Percentiles rank a stretch among this genome's conserved stretches.
phyloP scores from a whole-genome alignment of 345 rosid genomes.

The Gossypium anomalum region DNA sequence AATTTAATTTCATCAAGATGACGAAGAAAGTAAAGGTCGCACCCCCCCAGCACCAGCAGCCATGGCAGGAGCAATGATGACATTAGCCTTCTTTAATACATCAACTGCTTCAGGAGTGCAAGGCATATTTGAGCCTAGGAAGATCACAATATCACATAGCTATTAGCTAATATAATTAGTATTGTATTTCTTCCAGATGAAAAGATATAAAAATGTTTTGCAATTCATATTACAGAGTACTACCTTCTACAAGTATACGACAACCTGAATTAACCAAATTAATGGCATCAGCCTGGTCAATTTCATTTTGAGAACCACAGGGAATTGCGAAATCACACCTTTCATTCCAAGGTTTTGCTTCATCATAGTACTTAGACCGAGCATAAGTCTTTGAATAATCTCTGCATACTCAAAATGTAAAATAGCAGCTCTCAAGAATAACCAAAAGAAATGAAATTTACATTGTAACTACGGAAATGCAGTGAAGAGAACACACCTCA shows the following conservation, averaged over 20 bases:
- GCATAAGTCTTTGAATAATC: constrained; percentile 99
- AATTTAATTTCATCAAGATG: not conserved
- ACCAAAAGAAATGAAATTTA: constrained; percentile 10
- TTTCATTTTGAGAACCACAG: constrained; percentile 93
- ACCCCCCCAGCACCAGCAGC: constrained; percentile 99
- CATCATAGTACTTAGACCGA: constrained; percentile 90
- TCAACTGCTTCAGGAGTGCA: constrained; percentile 94
- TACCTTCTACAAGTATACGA: constrained; percentile 90
- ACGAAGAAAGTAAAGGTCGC: constrained; percentile 22
- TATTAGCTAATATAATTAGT: constrained; percentile 3
- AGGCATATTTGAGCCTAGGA: constrained; percentile 90
- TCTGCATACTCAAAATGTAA: constrained; percentile 42
- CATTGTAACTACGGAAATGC: not conserved
- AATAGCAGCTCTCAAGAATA: constrained; percentile 10
- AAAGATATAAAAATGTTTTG: not conserved
- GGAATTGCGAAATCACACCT: constrained; percentile 94
- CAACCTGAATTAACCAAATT: constrained; percentile 90
- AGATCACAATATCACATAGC: constrained; percentile 13
- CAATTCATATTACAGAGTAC: constrained; percentile 17
- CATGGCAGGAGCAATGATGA: constrained; percentile 90
- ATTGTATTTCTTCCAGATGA: not conserved
- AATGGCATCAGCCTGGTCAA: constrained; percentile 91
- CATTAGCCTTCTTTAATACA: constrained; percentile 77
- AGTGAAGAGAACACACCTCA: constrained; percentile 48
- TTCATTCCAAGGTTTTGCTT: constrained; percentile 95